These are phyloP conservation scores for Annulohypoxylon maeteangense DNA, from an alignment of 495 filamentous ascomycete genomes.

Conservation along the genomic window DNA sequence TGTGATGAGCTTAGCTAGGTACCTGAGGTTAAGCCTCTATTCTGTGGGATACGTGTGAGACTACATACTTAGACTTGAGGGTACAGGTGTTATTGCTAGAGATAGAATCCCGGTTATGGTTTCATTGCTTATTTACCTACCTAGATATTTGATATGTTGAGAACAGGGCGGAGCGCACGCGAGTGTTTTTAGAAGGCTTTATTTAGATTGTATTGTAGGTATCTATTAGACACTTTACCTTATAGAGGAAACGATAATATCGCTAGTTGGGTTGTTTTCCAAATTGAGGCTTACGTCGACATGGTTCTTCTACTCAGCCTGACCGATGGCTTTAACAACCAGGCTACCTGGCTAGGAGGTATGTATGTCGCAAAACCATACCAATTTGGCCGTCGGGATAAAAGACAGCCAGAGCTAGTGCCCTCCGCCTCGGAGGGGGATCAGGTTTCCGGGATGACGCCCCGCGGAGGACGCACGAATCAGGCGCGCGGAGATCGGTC, in stretches of 20 bases:
- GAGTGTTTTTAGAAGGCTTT: not conserved
- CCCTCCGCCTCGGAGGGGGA: not conserved
- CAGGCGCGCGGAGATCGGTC: not conserved
- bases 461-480: not conserved
- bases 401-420: not conserved
- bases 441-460: not conserved
- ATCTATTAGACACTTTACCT: not conserved
- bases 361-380: not conserved
- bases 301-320: not conserved
- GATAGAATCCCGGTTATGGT: not conserved
- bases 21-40: too few species aligned
- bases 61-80: not conserved
- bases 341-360: not conserved
- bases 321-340: not conserved
- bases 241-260: not conserved
- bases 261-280: too few species aligned
- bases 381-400: not conserved
- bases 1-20: conserved; percentile 8
- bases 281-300: too few species aligned
- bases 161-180: not conserved
- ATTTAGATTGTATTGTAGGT: not conserved
- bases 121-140: not conserved
- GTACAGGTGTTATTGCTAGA: not conserved
- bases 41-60: not conserved
- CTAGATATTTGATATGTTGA: not conserved